Evolutionary conservation across 2,329 filamentous ascomycete species (phyloP), one percentile per base, ranked within the genome.

Genomic region (Fusarium sp.): DNA sequence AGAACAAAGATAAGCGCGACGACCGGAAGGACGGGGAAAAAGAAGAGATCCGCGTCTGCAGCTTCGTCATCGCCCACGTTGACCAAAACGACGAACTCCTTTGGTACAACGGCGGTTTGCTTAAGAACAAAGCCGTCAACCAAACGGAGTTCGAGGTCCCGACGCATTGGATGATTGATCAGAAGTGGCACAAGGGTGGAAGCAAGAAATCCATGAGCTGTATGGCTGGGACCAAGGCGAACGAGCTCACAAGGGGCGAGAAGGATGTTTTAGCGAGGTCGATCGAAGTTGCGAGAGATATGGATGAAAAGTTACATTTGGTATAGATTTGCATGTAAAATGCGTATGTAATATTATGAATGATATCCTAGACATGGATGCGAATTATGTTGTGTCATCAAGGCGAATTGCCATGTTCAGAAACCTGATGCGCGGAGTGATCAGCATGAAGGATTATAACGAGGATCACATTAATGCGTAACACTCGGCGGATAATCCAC

Each of bases 41-140:
- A n/a, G n/a, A 72, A 72, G 21, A 67, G 15, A 17, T 59, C 8
- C 61, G 67, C 1, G 74, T 82, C 3, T 82, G 80, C 75, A 80
- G 80, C 68, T 79, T 77, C 37, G 76, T 76, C 7, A 81, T 83
- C 47, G 80, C 80, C 1, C 81, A 83, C 57, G 68, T 80, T 3
- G 81, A 83, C 61, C 75, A 79, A 18, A 49, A 63, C 0, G 76
- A 78, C 18, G 70, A 67, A 7, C 63, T 82, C 9, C 62, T 83
- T 2, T 83, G 81, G 81, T 81, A 79, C 20, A 83, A 82, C 45
- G 81, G 81, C 8, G 77, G 80, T 6, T 53, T 83, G 21, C 60
- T 81, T 10, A 82, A 80, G 72, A 80, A 80, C 63, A 80, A 80
- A 64, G 63, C 70, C 7, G 68, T 68, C 10, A 72, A 77, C 18